Conservation (phyloP, 768 basidiomycete genomes). For the Termitomyces sp. region DNA sequence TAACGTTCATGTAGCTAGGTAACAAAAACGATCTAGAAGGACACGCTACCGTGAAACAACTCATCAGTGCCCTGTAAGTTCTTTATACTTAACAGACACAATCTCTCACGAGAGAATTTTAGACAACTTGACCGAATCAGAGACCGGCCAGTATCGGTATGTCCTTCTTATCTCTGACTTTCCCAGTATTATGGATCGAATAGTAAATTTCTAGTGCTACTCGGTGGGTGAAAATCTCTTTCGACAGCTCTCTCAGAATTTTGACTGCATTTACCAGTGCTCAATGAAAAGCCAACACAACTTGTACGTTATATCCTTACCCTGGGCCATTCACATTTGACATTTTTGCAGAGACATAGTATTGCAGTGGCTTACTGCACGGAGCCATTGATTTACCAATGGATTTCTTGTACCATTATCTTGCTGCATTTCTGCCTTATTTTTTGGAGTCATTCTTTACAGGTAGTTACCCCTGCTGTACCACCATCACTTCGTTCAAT, state of each 20-base stretch:
- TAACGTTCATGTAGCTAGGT: slow-evolving; percentile 50
- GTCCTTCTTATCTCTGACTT: slow-evolving; percentile 22
- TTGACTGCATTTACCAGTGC: slow-evolving; percentile 46
- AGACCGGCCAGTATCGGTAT: slow-evolving; percentile 79
- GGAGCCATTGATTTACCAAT: slow-evolving; percentile 47
- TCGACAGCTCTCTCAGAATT: background rate
- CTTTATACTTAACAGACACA: background rate
- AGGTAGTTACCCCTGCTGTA: slow-evolving; percentile 1
- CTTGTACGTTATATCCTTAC: slow-evolving; percentile 42
- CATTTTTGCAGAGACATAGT: slow-evolving; percentile 63
- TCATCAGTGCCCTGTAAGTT: slow-evolving; percentile 72
- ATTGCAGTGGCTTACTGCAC: slow-evolving; percentile 78
- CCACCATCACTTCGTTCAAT: background rate
- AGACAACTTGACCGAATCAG: slow-evolving; percentile 78
- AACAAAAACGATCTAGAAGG: slow-evolving; percentile 88
- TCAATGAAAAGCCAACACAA: slow-evolving; percentile 97
- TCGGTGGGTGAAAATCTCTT: slow-evolving; percentile 43
- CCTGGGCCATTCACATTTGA: background rate
- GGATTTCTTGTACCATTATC: slow-evolving; percentile 2
- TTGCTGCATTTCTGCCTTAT: background rate
- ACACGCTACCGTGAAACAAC: slow-evolving; percentile 74
- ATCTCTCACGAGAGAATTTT: background rate
- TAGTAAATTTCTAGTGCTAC: slow-evolving; percentile 51
- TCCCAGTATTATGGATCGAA: slow-evolving; percentile 1
- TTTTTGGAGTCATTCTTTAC: background rate